Percentiles rank a stretch among this genome's conserved stretches.
Evolutionary conservation across 176 grass and related monocot genomes (phyloP).

Genomic region (Oryza brachyantha): DNA sequence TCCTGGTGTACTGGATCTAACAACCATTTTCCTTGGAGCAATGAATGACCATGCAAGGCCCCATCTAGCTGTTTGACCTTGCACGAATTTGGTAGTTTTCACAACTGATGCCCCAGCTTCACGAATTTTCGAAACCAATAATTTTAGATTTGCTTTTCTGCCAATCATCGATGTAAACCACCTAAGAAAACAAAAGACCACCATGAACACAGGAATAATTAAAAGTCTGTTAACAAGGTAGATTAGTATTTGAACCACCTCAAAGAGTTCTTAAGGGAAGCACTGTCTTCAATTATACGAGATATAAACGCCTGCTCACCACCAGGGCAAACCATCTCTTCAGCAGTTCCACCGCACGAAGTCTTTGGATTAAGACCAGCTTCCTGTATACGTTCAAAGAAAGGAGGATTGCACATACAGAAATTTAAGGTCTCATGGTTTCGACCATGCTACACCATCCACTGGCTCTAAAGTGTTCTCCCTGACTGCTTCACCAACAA

Average conservation of each 20-base stretch:
- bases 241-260: constrained; percentile 36
- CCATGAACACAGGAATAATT: background rate
- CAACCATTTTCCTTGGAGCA: constrained; percentile 55
- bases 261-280: constrained; percentile 71
- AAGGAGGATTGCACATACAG: constrained; percentile 97
- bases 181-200: constrained; percentile 32
- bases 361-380: constrained; percentile 86
- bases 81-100: constrained; percentile 92
- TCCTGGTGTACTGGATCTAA: constrained; percentile 44
- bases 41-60: constrained; percentile 95
- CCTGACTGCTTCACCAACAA: constrained; percentile 2
- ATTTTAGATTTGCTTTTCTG: constrained; percentile 78
- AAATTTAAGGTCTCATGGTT: constrained; percentile 77
- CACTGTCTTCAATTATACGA: constrained; percentile 78
- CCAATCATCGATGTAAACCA: constrained; percentile 99
- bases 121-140: constrained; percentile 59
- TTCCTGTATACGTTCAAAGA: constrained; percentile 88
- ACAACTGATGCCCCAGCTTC: constrained; percentile 61
- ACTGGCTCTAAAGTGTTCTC: constrained; percentile 31
- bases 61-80: constrained; percentile 91
- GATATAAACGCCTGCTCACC: constrained; percentile 70
- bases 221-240: background rate
- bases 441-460: background rate
- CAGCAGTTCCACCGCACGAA: constrained; percentile 61
- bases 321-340: constrained; percentile 84